Conservation (phyloP, 2,329 filamentous ascomycete genomes). For the Cryphonectria naterciae region DNA sequence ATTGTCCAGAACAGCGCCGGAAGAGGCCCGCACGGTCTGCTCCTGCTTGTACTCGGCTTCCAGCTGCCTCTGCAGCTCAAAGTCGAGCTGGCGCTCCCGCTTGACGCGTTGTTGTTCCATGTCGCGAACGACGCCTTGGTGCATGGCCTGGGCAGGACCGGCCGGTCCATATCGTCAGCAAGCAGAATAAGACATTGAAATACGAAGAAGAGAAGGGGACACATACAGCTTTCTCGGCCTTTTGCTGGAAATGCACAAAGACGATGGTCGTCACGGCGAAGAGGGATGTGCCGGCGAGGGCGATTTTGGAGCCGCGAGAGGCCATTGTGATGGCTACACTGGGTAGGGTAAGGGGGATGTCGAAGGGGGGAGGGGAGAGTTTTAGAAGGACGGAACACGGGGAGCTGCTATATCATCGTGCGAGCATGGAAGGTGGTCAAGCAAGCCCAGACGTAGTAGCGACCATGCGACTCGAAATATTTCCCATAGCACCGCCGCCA, state of each 20-base stretch:
- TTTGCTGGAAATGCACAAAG: slow-evolving; percentile 89
- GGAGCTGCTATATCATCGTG: slow-evolving; percentile 14
- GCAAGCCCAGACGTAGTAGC: not conserved
- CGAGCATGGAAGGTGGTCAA: not conserved
- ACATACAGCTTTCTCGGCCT: slow-evolving; percentile 78
- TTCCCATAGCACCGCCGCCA: slow-evolving; percentile 7
- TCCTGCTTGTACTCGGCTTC: slow-evolving; percentile 90
- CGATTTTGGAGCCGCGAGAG: slow-evolving; percentile 86
- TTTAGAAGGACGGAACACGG: not conserved
- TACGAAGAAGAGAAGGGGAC: slow-evolving; percentile 7
- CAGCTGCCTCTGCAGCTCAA: slow-evolving; percentile 84
- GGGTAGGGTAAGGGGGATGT: too few species aligned
- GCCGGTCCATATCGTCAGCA: not conserved
- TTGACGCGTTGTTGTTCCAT: slow-evolving; percentile 93
- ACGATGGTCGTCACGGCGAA: slow-evolving; percentile 77
- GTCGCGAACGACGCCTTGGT: slow-evolving; percentile 89
- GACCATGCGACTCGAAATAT: not conserved
- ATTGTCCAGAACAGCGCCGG: slow-evolving; percentile 22
- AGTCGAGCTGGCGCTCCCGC: slow-evolving; percentile 88
- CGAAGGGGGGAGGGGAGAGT: not conserved
- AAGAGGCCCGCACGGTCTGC: slow-evolving; percentile 70
- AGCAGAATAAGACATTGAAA: not conserved
- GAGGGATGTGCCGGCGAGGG: slow-evolving; percentile 75
- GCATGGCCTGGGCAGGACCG: slow-evolving; percentile 76
- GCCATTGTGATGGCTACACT: slow-evolving; percentile 58